phyloP scores from a whole-genome alignment of 176 grass and related monocot genomes.

The Oryza nivara region DNA sequence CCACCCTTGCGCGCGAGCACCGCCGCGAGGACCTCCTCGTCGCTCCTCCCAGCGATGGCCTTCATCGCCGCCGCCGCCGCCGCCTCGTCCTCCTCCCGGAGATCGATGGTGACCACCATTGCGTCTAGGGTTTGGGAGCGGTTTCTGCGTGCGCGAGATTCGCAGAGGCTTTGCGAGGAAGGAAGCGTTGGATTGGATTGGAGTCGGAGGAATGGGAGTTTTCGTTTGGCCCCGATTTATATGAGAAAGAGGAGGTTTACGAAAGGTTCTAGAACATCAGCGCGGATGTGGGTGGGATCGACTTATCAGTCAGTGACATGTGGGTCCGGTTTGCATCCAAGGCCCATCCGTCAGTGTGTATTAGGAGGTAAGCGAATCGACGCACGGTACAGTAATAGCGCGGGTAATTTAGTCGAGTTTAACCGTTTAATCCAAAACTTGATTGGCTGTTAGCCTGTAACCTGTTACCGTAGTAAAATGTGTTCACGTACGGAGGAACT shows the following conservation, averaged over 20 bases:
- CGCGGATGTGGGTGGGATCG: not conserved
- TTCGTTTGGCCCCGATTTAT: not conserved
- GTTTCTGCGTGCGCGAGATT: not conserved
- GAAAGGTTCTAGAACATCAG: not conserved
- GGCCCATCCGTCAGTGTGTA: not conserved
- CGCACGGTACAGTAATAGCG: no score
- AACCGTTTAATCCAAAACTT: not conserved
- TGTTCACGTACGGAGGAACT: no score
- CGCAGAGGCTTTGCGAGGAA: not conserved
- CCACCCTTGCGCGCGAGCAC: slow-evolving; percentile 52
- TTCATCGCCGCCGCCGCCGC: not conserved
- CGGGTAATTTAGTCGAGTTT: not conserved
- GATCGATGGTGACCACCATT: slow-evolving; percentile 58
- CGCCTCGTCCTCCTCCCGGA: slow-evolving; percentile 44
- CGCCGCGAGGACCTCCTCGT: slow-evolving; percentile 46
- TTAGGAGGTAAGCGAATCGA: no score
- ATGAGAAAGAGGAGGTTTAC: not conserved
- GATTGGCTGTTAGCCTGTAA: not conserved
- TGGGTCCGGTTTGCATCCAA: not conserved
- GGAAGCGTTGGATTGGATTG: not conserved
- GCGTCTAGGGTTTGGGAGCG: not conserved
- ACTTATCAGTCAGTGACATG: not conserved
- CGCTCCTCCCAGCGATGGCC: not conserved
- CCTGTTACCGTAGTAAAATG: not conserved
- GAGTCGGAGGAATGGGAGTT: not conserved